Base-by-base conservation (phyloP, 1,139 yeast species). In the Kurtzmaniella quercitrusa region DNA sequence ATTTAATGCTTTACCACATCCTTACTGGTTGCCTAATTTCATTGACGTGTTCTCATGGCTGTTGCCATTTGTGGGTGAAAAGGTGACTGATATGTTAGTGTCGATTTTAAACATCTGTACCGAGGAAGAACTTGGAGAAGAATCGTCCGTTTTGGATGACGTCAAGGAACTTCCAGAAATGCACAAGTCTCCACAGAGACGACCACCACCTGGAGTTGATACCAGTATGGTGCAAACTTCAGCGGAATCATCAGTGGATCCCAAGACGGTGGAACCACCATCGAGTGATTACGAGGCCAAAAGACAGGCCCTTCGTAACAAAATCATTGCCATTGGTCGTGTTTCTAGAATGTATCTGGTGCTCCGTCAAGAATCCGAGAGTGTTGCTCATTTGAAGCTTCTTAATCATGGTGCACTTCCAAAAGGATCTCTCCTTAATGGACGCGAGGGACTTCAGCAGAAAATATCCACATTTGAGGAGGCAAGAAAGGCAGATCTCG, bases 21-120 rank as follows among this genome's bases (percentile, higher is more conserved):
- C 98, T 1, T 93, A 93, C 65, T 91, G 96, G 93, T 72, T 93
- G 52, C 98, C 98, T 3, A 91, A 91, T 62, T 88, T 91, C 55
- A 89, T 91, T 96, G 97, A 93, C 61, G 96, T 91, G 5, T 93
- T 93, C 63, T 86, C 96, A 5, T 93, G 98, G 98, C 88, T 96
- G 3, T 71, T 93, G 47, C 98, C 98, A 6, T 93, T 93, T 71
- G 98, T 93, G 33, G 98, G 98, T n/a, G 97, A 93, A 65, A 80
- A 89, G 53, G 84, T 91, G 46, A 88, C 96, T 15, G 98, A 93
- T 59, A 91, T 93, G 87, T 75, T 93, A 59, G 88, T 89, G 28
- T 81, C 95, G 1, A 87, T 93, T 39, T 75, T 93, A 59, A 91
- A 91, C 63, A 88, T 93, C 45, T 93, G 98, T 67, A 87, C 97